A percentile compares a stretch with the other conserved stretches of the same genome.
Conservation (phyloP, 2,329 filamentous ascomycete species). For the Penicillium sp. region DNA sequence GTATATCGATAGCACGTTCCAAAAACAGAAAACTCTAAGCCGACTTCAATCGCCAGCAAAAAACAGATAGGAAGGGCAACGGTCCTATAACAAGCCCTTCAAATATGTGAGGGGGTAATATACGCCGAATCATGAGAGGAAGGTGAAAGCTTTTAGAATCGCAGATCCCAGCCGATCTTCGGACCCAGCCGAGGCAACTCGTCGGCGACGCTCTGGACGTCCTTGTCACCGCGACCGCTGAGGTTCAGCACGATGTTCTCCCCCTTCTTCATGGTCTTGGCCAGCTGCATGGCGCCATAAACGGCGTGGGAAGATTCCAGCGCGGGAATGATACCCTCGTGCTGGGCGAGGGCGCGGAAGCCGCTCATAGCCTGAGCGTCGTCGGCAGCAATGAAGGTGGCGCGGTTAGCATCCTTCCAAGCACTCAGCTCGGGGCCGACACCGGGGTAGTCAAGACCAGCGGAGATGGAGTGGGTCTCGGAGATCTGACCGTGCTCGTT, state of each 20-base stretch:
- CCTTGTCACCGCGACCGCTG: conserved; percentile 93
- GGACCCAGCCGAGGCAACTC: conserved; percentile 86
- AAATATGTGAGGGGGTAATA: not conserved
- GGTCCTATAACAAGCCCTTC: not conserved
- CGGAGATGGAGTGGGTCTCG: conserved; percentile 94
- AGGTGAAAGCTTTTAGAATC: conserved; percentile 42
- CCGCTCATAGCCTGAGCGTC: conserved; percentile 86
- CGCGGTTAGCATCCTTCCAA: conserved; percentile 89
- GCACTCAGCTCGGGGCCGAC: conserved; percentile 87
- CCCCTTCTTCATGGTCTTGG: conserved; percentile 85
- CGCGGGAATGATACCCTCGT: conserved; percentile 95
- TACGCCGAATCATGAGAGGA: not conserved
- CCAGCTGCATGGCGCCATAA: conserved; percentile 82
- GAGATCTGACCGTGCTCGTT: conserved; percentile 88
- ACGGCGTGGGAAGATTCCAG: conserved; percentile 92
- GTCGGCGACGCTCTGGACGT: conserved; percentile 96
- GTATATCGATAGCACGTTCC: not conserved
- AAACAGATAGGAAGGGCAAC: not conserved
- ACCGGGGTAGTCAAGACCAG: conserved; percentile 94
- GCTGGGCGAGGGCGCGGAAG: conserved; percentile 78
- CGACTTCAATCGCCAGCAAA: not conserved
- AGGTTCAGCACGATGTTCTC: conserved; percentile 92
- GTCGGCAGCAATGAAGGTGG: conserved; percentile 85
- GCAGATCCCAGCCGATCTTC: conserved; percentile 72
- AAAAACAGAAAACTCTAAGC: not conserved